phyloP scores from a whole-genome alignment of 2,329 filamentous ascomycete species.

The Dothideomycetes sp. region DNA sequence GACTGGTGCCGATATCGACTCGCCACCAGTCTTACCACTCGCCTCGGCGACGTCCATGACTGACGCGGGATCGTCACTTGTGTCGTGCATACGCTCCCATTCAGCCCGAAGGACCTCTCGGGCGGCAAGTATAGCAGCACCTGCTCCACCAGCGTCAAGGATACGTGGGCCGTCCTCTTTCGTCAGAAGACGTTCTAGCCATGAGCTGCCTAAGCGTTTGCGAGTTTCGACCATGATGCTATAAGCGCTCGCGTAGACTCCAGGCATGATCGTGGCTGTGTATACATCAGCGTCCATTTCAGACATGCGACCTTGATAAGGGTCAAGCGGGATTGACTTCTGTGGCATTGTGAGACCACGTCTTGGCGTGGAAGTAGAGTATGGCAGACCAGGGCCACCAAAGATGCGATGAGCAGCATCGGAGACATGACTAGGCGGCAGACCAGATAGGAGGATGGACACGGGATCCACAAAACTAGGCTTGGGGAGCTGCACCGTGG shows the following conservation, averaged over 20 bases:
- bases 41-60: constrained; percentile 18
- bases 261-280: constrained; percentile 58
- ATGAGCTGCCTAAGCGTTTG: constrained; percentile 58
- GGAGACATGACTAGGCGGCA: constrained; percentile 61
- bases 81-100: constrained; percentile 56
- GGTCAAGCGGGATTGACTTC: constrained; percentile 52
- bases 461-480: constrained; percentile 61
- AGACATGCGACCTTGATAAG: constrained; percentile 55
- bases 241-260: constrained; percentile 57
- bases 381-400: constrained; percentile 64
- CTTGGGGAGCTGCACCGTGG: constrained; percentile 64
- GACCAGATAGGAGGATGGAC: constrained; percentile 49
- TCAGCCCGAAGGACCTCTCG: constrained; percentile 69
- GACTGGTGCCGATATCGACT: constrained; percentile 36
- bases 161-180: constrained; percentile 53
- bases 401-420: constrained; percentile 63
- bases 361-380: constrained; percentile 61
- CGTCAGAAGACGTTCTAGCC: constrained; percentile 54
- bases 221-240: constrained; percentile 62
- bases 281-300: constrained; percentile 68
- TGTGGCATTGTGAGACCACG: constrained; percentile 46
- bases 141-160: constrained; percentile 64
- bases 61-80: constrained; percentile 10
- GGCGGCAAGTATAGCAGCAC: constrained; percentile 65
- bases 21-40: constrained; percentile 25